Conservation (phyloP, 768 basidiomycete genomes). For the Galerina sulciceps region DNA sequence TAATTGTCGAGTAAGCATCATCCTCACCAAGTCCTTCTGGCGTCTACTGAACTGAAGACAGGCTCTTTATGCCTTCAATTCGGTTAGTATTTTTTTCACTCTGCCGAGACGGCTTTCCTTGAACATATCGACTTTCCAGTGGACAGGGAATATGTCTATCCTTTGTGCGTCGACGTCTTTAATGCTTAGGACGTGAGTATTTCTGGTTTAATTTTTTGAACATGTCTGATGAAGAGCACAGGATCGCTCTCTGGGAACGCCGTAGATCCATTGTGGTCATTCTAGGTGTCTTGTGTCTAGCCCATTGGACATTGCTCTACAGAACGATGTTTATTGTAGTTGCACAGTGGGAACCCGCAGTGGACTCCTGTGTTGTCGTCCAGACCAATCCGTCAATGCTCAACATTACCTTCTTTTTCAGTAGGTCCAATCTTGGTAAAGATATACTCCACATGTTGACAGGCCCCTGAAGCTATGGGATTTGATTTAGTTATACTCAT, state of each 20-base stretch:
- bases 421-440: constrained; percentile 39
- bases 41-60: constrained; percentile 25
- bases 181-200: constrained; percentile 68
- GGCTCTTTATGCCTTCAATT: constrained; percentile 73
- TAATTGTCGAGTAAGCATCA: constrained; percentile 56
- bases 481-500: constrained; percentile 67
- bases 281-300: constrained; percentile 58
- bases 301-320: constrained; percentile 69
- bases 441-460: not conserved
- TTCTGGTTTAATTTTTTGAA: not conserved
- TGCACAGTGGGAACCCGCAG: constrained; percentile 52
- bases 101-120: not conserved
- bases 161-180: constrained; percentile 69
- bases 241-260: constrained; percentile 75
- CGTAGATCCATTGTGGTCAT: constrained; percentile 50
- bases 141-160: constrained; percentile 68
- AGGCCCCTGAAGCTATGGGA: constrained; percentile 57
- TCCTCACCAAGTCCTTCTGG: not conserved
- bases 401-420: constrained; percentile 72
- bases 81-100: constrained; percentile 41
- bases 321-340: constrained; percentile 72
- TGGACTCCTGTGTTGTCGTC: constrained; percentile 50
- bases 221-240: constrained; percentile 24
- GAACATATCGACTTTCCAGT: constrained; percentile 35
- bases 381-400: constrained; percentile 60